These are phyloP conservation scores for Gossypium gossypioides DNA, from an alignment of 441 rosid species.

Conservation along the genomic window DNA sequence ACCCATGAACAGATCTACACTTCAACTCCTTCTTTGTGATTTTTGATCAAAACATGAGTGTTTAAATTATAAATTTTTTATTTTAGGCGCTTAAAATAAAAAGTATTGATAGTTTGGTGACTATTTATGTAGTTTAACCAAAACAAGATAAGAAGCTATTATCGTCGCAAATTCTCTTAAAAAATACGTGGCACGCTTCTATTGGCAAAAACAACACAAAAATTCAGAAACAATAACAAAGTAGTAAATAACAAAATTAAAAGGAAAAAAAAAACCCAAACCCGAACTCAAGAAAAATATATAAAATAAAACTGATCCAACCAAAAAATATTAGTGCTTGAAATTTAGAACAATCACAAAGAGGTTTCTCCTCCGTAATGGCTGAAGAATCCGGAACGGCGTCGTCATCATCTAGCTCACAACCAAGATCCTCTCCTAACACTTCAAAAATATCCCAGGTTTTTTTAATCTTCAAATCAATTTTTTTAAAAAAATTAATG, in stretches of 20 bases:
- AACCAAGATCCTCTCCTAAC: slow-evolving; percentile 23
- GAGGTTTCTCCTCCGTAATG: slow-evolving; percentile 22
- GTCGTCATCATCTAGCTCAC: slow-evolving; percentile 28
- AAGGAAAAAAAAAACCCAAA: neutral
- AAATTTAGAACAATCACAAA: neutral
- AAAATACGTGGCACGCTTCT: slow-evolving; percentile 6
- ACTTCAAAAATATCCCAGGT: slow-evolving; percentile 38
- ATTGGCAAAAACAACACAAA: slow-evolving; percentile 15
- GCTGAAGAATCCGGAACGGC: slow-evolving; percentile 33
- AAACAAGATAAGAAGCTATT: neutral
- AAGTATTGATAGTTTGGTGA: too few relatives aligned
- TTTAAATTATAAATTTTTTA: too few relatives aligned
- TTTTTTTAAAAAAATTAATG: neutral
- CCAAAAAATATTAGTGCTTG: neutral
- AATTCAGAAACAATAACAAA: slow-evolving; percentile 13
- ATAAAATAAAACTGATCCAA: neutral
- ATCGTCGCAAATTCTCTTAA: neutral
- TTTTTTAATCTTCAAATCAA: neutral
- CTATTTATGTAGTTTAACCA: too few relatives aligned
- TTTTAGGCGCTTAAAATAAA: too few relatives aligned
- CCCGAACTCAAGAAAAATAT: neutral
- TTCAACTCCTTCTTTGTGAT: too few relatives aligned
- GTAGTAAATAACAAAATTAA: neutral
- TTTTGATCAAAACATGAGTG: too few relatives aligned
- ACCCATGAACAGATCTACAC: too few relatives aligned